These are phyloP conservation scores for Globisporangium paroecandrum DNA, from an alignment of 352 stramenopile species.

Conservation along the genomic window DNA sequence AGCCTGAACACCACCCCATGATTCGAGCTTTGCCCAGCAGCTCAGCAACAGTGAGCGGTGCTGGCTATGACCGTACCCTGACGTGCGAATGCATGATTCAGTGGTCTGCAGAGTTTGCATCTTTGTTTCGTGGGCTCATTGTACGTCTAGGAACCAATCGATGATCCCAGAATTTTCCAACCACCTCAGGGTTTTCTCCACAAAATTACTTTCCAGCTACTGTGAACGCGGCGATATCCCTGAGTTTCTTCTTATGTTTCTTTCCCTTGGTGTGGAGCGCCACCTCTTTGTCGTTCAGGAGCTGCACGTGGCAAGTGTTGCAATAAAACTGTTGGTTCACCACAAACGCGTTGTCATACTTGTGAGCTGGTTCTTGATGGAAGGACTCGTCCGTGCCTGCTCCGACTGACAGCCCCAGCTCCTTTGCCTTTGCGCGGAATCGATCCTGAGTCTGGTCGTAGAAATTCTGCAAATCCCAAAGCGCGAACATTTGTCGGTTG, in stretches of 20 bases:
- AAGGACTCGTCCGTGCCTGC: conserved; percentile 38
- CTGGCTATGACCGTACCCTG: background rate
- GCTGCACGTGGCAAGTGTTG: conserved; percentile 57
- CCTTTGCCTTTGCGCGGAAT: conserved; percentile 42
- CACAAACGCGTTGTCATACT: conserved; percentile 41
- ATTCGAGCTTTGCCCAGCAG: no score
- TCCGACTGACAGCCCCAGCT: conserved; percentile 23
- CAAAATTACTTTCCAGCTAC: background rate
- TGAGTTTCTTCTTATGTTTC: conserved; percentile 79
- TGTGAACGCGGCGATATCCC: conserved; percentile 18
- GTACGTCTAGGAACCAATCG: background rate
- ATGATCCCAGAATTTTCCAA: background rate
- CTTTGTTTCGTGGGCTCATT: background rate
- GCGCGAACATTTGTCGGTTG: conserved; percentile 64
- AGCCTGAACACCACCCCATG: no score
- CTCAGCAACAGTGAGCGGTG: no score
- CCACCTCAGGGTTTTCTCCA: background rate
- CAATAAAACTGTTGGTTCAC: conserved; percentile 63
- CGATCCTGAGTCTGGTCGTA: conserved; percentile 54
- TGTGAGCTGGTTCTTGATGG: conserved; percentile 16
- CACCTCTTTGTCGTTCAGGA: conserved; percentile 73
- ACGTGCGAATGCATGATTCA: background rate
- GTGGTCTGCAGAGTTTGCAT: background rate
- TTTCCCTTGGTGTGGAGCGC: conserved; percentile 73
- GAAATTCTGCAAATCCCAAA: conserved; percentile 59